Evolutionary conservation across 768 basidiomycete species (phyloP), one percentile per base, ranked within the genome.

Genomic region (Boletus vermiculosoides): DNA sequence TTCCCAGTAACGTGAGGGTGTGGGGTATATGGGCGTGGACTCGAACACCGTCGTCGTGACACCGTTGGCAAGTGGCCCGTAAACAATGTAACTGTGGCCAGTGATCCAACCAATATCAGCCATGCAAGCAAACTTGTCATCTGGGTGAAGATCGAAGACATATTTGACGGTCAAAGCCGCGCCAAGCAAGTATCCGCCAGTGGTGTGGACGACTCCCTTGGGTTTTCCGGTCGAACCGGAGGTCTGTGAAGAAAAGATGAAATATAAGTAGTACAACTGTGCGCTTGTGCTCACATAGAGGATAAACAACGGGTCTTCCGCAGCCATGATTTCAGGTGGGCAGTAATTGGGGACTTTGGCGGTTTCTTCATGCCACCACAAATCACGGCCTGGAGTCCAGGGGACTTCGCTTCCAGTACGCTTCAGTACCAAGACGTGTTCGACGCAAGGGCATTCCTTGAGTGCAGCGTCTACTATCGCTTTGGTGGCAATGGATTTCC

Each of bases 41-140:
- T 99, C 96, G 75, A 98, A 99, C 55, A 98, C 88, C 60, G 82
- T 87, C 6, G 91, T 93, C n/a, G 86, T 78, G 36, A 89, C 84
- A 42, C 90, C 91, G 62, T 88, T 88, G n/a, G 81, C 77, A 50
- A 98, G 87, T 3, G 96, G 96, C 15, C 96, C 96, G 73, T 98
- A 98, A 62, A 98, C 82, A 68, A 98, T 98, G 77, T 98, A 91
- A 76, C 90, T 91, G 76, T 97, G 94, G 18, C 95, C 95, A 3
- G 96, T 98, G 77, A 98, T 96, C 96, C 96, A 98, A 65, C 96
- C 96, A 51, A 99, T 82, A 69, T 99, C 96, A 55, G 96, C 96
- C 95, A 98, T 94, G 79, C 96, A 98, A 1, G 88, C 97, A 72
- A 95, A 98, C 63, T 82, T 86, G 77, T 98, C 96, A 57, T 91